Evolutionary conservation across 1,139 yeast genomes (phyloP).

Genomic region (Geotrichum australiense): DNA sequence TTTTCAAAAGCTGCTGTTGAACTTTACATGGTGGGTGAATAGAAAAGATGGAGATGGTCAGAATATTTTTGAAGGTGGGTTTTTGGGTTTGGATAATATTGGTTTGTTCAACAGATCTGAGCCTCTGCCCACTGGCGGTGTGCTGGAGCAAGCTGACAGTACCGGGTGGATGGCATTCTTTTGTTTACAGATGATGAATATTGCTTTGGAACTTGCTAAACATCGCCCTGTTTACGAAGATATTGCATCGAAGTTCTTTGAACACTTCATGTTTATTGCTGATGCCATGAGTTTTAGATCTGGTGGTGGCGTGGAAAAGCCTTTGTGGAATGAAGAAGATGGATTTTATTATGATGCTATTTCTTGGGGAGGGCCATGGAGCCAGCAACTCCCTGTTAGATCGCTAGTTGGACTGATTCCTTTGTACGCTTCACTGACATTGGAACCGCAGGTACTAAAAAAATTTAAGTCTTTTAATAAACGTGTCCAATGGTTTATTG

Average conservation of each 20-base stretch:
- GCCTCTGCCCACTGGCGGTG: conserved; percentile 91
- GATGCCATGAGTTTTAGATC: conserved; percentile 85
- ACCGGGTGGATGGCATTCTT: conserved; percentile 99
- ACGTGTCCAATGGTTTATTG: conserved; percentile 80
- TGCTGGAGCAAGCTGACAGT: conserved; percentile 89
- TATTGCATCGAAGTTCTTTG: conserved; percentile 92
- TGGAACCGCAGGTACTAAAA: conserved; percentile 78
- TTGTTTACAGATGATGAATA: conserved; percentile 85
- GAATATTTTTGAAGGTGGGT: conserved; percentile 93
- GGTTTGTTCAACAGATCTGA: conserved; percentile 93
- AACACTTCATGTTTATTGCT: conserved; percentile 85
- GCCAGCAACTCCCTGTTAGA: conserved; percentile 75
- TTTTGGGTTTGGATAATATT: conserved; percentile 87
- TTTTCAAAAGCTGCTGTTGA: conserved; percentile 81
- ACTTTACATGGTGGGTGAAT: conserved; percentile 98
- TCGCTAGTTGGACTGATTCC: conserved; percentile 93
- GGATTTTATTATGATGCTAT: conserved; percentile 90
- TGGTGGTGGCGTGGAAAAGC: conserved; percentile 46
- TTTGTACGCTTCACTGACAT: conserved; percentile 79
- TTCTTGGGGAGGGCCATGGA: conserved; percentile 67
- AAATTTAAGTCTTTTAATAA: conserved; percentile 80
- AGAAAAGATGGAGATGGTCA: conserved; percentile 85
- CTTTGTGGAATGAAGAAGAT: conserved; percentile 88
- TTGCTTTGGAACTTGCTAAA: conserved; percentile 85
- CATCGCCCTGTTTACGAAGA: conserved; percentile 86